Percentiles rank a stretch among this genome's conserved stretches.
Evolutionary conservation across 352 stramenopile species (phyloP).

Genomic region (Saprolegnia diclina): DNA sequence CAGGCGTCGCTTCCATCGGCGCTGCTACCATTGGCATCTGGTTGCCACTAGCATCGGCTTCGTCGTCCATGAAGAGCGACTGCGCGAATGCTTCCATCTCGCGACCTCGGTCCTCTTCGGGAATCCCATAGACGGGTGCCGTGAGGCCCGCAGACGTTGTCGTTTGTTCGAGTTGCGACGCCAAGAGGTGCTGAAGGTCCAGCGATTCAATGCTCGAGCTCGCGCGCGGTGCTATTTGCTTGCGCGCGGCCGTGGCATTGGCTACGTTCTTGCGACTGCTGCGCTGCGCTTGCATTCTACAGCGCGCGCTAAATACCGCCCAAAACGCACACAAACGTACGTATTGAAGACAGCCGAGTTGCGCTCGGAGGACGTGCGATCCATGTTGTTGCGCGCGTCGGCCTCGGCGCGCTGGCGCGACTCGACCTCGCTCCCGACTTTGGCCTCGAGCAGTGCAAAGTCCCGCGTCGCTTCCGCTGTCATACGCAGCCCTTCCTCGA

Average conservation of each 20-base stretch:
- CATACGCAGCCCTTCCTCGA: slow-evolving; percentile 22
- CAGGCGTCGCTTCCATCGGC: background rate
- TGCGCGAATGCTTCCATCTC: slow-evolving; percentile 84
- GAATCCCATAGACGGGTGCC: background rate
- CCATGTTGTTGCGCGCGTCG: slow-evolving; percentile 24
- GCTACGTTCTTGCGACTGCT: slow-evolving; percentile 6
- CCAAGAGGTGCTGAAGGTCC: slow-evolving; percentile 17
- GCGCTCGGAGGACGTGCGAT: background rate
- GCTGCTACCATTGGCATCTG: background rate
- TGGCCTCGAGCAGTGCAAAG: background rate
- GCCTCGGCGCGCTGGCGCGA: slow-evolving; percentile 12
- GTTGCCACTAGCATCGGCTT: background rate
- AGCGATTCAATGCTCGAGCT: background rate
- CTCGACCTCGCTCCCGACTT: background rate
- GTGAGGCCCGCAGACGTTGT: background rate
- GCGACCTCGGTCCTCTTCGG: slow-evolving; percentile 63
- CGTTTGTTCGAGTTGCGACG: slow-evolving; percentile 9
- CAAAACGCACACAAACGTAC: background rate
- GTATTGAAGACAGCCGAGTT: background rate
- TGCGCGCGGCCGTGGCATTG: background rate
- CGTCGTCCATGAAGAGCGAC: slow-evolving; percentile 76
- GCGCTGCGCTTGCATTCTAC: background rate
- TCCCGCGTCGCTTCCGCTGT: background rate
- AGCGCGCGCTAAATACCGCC: background rate
- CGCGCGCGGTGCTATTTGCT: background rate